phyloP scores from a whole-genome alignment of 805 yeast species.

The Peterozyma xylosa region DNA sequence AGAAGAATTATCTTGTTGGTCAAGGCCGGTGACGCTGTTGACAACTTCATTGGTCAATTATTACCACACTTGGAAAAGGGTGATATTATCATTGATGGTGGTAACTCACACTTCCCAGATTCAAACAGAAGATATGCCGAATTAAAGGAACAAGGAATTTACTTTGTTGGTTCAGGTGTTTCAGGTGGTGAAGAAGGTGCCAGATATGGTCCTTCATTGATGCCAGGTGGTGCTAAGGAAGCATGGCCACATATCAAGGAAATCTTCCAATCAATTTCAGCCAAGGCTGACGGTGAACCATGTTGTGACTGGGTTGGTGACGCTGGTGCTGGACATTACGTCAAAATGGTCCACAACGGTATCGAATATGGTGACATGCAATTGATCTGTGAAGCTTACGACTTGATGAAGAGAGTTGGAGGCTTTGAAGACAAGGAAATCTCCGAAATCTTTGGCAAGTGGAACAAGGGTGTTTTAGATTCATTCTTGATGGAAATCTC shows the following conservation, averaged over 20 bases:
- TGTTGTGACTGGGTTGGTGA: constrained; percentile 99
- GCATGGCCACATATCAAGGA: constrained; percentile 99
- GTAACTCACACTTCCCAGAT: constrained; percentile 99
- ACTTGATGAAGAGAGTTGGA: constrained; percentile 89
- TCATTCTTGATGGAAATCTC: constrained; percentile 96
- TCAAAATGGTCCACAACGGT: constrained; percentile 99
- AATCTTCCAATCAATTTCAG: constrained; percentile 92
- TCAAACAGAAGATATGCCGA: constrained; percentile 94
- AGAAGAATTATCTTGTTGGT: constrained; percentile 91
- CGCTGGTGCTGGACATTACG: constrained; percentile 98
- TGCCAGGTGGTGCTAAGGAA: constrained; percentile 98
- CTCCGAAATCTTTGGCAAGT: constrained; percentile 81
- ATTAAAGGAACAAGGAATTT: constrained; percentile 77
- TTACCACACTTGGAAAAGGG: constrained; percentile 90
- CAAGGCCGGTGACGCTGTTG: constrained; percentile 96
- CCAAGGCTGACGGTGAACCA: constrained; percentile 97
- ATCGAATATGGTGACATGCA: constrained; percentile 99
- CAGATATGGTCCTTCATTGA: constrained; percentile 96
- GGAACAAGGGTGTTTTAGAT: constrained; percentile 98
- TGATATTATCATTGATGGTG: constrained; percentile 98
- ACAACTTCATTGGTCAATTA: constrained; percentile 79
- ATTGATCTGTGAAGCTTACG: constrained; percentile 96
- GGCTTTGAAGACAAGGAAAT: constrained; percentile 87
- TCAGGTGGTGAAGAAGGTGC: constrained; percentile 99
- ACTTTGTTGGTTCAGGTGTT: constrained; percentile 97